Base-by-base conservation (phyloP, 2,329 filamentous ascomycete genomes). In the Cordyceps militaris region DNA sequence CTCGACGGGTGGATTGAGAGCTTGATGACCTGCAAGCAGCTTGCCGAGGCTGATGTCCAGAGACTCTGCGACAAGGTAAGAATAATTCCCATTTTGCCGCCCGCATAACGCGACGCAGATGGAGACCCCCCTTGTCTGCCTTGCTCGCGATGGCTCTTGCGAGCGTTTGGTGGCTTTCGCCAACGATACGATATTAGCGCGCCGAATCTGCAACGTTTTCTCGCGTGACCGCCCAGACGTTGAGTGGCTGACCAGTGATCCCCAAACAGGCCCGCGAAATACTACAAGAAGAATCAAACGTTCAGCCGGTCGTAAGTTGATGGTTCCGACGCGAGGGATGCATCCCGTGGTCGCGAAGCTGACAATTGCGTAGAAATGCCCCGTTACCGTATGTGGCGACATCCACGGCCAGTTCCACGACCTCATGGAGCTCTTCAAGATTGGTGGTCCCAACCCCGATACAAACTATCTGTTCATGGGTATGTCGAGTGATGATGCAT, bases 331-430 rank as follows among this genome's bases (percentile, higher is more conserved):
- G 13, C 23, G 34, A 19, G 48, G 23, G 32, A 49, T 51, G 40
- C 10, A 55, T 47, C 19, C 24, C 14, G 19, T 16, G 46, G 14
- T 23, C 30, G 49, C 54, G 50, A 46, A 53, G 19, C 47, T 32
- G 30, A 40, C 40, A 44, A 46, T 36, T 52, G 19, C 43, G 24
- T 63, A 92, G 88, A 97, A 97, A 93, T 97, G 93, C 73, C 94
- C 94, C 46, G 94, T 97, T 65, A 99, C 94, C 58, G 94, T 99
- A 62, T 97, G 94, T 74, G 94, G 94, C 73, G 94, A 99, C 76
- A 99, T 99, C 72, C 94, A 99, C 75, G 94, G 94, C 59, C 94
- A 99, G 74, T 99, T 99, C 77, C 97, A 93, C 74, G 94, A 99
- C 73, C 85, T 99, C 76, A 94, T 99, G 64, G 94, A 99, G 80